Evolutionary conservation across 495 filamentous ascomycete species (phyloP).

Genomic region (Neurospora sp.): DNA sequence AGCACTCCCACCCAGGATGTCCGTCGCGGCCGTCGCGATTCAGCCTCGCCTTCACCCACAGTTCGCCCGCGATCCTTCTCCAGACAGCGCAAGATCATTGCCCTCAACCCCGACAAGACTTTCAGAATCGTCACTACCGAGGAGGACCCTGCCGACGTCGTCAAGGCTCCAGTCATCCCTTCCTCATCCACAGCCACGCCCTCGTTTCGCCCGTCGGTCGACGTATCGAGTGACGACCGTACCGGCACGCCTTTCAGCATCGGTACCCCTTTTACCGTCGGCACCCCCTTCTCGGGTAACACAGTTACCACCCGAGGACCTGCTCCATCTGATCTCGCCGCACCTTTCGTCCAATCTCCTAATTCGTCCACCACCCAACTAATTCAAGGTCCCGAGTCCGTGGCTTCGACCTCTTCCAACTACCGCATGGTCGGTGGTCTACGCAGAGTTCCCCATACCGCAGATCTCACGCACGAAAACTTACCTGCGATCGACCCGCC

Average conservation of each 20-base stretch:
- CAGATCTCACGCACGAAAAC: constrained; percentile 37
- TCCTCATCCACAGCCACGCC: constrained; percentile 29
- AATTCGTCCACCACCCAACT: constrained; percentile 26
- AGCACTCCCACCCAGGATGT: constrained; percentile 12
- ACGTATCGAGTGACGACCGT: constrained; percentile 35
- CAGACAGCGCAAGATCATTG: constrained; percentile 30
- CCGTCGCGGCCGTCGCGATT: constrained; percentile 10
- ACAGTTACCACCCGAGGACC: constrained; percentile 13
- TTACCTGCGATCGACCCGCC: constrained; percentile 18
- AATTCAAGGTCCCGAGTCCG: constrained; percentile 31
- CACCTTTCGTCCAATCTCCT: constrained; percentile 19
- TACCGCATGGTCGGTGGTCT: constrained; percentile 46
- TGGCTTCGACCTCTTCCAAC: constrained; percentile 37
- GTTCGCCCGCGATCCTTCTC: constrained; percentile 21
- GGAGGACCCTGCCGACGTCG: constrained; percentile 9
- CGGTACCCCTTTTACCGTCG: constrained; percentile 24
- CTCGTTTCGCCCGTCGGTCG: constrained; percentile 37
- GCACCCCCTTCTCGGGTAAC: constrained; percentile 32
- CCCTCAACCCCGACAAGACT: constrained; percentile 38
- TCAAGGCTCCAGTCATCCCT: constrained; percentile 21
- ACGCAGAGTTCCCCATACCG: constrained; percentile 42
- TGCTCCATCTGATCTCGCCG: constrained; percentile 13
- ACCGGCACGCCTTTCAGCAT: constrained; percentile 23
- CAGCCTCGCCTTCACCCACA: constrained; percentile 8
- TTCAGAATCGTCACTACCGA: constrained; percentile 30